Percentiles rank a stretch among this genome's conserved stretches.
These are phyloP conservation scores for Dendryphion nanum DNA, from an alignment of 2,329 filamentous ascomycete species.

Conservation along the genomic window DNA sequence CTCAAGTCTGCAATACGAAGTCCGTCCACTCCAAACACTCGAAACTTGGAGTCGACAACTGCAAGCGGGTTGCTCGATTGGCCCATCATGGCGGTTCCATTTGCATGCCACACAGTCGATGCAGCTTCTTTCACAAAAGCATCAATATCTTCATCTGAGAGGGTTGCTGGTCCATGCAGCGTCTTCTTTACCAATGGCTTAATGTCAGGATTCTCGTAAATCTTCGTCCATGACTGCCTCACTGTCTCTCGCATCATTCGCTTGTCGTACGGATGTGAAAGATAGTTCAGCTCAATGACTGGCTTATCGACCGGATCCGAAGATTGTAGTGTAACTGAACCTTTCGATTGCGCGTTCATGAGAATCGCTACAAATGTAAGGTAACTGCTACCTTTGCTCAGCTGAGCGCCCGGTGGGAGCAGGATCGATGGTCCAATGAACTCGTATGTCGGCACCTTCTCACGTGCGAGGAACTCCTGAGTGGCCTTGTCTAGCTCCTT, in stretches of 20 bases:
- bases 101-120: constrained; percentile 38
- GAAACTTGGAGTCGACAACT: constrained; percentile 38
- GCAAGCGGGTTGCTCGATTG: constrained; percentile 29
- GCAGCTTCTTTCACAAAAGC: constrained; percentile 27
- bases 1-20: constrained; percentile 42
- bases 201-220: constrained; percentile 49
- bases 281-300: constrained; percentile 53
- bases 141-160: constrained; percentile 52
- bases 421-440: constrained; percentile 38
- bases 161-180: constrained; percentile 44
- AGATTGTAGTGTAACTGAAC: constrained; percentile 54
- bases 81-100: constrained; percentile 40
- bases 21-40: constrained; percentile 38
- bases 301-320: constrained; percentile 52
- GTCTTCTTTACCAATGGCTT: constrained; percentile 49
- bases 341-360: constrained; percentile 50
- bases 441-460: constrained; percentile 59
- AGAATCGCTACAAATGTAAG: constrained; percentile 45
- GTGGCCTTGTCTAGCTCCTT: constrained; percentile 46
- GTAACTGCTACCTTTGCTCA: constrained; percentile 36
- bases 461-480: constrained; percentile 46
- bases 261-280: constrained; percentile 56
- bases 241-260: constrained; percentile 27
- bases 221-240: constrained; percentile 41
- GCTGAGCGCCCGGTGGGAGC: constrained; percentile 23